A percentile compares a stretch with the other conserved stretches of the same genome.
Conservation (phyloP, 2,329 filamentous ascomycete genomes). For the Paraphoma sp. region DNA sequence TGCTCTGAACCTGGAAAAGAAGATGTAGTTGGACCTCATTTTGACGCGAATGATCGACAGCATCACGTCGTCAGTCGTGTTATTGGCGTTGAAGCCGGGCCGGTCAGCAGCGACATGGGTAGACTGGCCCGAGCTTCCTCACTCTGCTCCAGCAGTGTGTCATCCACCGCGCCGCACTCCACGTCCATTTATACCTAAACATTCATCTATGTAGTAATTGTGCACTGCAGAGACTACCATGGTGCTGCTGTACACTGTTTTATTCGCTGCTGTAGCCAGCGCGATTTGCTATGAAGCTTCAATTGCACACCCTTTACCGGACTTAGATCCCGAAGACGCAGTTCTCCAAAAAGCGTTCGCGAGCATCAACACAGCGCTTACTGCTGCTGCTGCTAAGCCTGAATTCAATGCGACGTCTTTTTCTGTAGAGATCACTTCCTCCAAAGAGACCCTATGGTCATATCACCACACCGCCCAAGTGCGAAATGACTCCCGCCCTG, state of each 20-base stretch:
- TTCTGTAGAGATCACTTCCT: constrained; percentile 51
- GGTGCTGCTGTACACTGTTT: constrained; percentile 12
- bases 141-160: not conserved
- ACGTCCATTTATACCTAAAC: not conserved
- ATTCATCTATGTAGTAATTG: constrained; percentile 7
- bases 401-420: constrained; percentile 47
- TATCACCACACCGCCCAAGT: constrained; percentile 47
- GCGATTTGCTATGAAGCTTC: constrained; percentile 46
- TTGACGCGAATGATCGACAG: too few species aligned
- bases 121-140: too few species aligned
- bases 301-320: constrained; percentile 48
- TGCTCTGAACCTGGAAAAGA: too few species aligned
- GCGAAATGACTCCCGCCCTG: constrained; percentile 44
- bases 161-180: not conserved
- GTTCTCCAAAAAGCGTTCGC: constrained; percentile 38
- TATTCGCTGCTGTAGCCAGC: constrained; percentile 14
- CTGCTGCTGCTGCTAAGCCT: constrained; percentile 28
- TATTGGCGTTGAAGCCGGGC: too few species aligned
- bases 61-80: too few species aligned
- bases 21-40: too few species aligned
- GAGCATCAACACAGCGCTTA: constrained; percentile 34
- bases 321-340: constrained; percentile 34
- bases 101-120: too few species aligned
- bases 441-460: constrained; percentile 47
- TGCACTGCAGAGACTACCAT: constrained; percentile 14